phyloP scores from a whole-genome alignment of 768 basidiomycete genomes.

The Cystoderma amianthinum region DNA sequence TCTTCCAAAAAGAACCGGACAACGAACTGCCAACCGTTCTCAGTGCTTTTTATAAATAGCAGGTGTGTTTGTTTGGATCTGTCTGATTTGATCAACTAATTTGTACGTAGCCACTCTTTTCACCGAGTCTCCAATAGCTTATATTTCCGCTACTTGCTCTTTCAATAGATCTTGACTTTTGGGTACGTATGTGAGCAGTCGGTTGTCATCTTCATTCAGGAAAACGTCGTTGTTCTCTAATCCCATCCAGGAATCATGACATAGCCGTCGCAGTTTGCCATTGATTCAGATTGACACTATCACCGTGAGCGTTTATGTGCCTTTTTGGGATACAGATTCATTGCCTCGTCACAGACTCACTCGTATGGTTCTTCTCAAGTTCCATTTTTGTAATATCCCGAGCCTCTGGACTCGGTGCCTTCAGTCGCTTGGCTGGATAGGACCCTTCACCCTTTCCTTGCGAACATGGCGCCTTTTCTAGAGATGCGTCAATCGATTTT shows the following conservation, averaged over 20 bases:
- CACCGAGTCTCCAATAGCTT: neutral
- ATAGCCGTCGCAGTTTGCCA: neutral
- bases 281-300: slow-evolving; percentile 13
- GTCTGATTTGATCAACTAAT: slow-evolving; percentile 4
- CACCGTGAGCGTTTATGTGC: slow-evolving; percentile 16
- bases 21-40: neutral
- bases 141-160: neutral
- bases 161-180: neutral
- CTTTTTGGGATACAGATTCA: slow-evolving; percentile 9
- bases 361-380: slow-evolving; percentile 16
- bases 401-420: slow-evolving; percentile 17
- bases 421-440: slow-evolving; percentile 6
- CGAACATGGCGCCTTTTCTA: neutral
- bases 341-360: slow-evolving; percentile 12
- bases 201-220: neutral
- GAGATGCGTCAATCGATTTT: too few relatives aligned
- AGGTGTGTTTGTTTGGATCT: slow-evolving; percentile 4
- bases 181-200: neutral
- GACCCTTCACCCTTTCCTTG: slow-evolving; percentile 4
- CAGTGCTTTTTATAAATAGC: neutral
- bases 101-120: neutral
- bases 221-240: neutral
- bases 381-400: slow-evolving; percentile 12
- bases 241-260: neutral
- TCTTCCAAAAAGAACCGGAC: neutral